These are phyloP conservation scores for Drechslerella stenobrocha DNA, from an alignment of 2,329 filamentous ascomycete species.

Conservation along the genomic window DNA sequence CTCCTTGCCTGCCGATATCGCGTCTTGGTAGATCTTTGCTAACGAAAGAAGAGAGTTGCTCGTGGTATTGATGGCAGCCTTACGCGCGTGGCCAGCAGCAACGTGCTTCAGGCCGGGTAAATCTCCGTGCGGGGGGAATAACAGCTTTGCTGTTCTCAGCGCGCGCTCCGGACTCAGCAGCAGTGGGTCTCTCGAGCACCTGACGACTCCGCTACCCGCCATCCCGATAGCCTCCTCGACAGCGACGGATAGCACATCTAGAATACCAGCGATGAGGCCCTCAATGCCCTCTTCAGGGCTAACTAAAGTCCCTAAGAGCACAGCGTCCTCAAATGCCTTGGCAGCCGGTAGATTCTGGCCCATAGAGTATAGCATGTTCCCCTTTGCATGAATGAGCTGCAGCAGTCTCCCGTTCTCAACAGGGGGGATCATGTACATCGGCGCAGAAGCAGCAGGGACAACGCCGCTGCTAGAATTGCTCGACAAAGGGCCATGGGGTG, in stretches of 20 bases:
- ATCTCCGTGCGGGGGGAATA: conserved; percentile 75
- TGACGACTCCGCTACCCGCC: conserved; percentile 53
- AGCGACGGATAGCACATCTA: conserved; percentile 67
- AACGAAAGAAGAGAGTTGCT: conserved; percentile 93
- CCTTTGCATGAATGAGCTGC: conserved; percentile 92
- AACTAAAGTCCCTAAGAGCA: conserved; percentile 80
- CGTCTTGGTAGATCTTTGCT: conserved; percentile 96
- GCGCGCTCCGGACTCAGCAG: conserved; percentile 82
- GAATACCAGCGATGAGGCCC: conserved; percentile 76
- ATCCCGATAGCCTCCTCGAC: conserved; percentile 55
- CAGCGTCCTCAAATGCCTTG: conserved; percentile 89
- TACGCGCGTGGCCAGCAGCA: conserved; percentile 70
- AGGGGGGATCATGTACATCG: conserved; percentile 72
- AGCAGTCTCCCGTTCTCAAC: conserved; percentile 90
- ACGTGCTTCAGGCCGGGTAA: conserved; percentile 78
- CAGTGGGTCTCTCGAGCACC: conserved; percentile 64
- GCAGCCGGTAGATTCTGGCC: conserved; percentile 81
- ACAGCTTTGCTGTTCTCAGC: conserved; percentile 75
- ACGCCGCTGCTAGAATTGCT: conserved; percentile 21
- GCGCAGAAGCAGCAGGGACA: conserved; percentile 15
- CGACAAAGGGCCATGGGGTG: conserved; percentile 11
- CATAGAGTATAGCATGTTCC: conserved; percentile 93
- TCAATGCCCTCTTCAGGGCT: conserved; percentile 68
- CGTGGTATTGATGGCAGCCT: conserved; percentile 84
- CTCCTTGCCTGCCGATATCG: conserved; percentile 73